These are phyloP conservation scores for Citeromyces hawaiiensis DNA, from an alignment of 1,139 yeast species.

Conservation along the genomic window DNA sequence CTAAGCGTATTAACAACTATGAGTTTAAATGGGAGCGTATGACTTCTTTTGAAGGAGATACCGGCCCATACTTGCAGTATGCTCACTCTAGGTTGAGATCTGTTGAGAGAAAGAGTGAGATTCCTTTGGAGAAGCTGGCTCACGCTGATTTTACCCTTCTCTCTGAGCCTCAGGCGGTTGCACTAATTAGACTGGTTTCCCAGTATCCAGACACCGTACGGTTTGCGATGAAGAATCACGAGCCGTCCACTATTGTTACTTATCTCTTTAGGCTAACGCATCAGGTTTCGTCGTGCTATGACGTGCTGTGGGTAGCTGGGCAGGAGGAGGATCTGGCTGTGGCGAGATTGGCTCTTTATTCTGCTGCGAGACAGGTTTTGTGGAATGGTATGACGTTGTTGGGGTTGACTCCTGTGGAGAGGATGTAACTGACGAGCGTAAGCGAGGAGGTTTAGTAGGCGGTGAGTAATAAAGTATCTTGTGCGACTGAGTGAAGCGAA, in stretches of 20 bases:
- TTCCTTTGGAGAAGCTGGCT: conserved; percentile 26
- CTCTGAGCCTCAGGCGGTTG: conserved; percentile 53
- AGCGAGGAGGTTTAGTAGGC: too few relatives aligned
- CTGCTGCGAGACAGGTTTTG: conserved; percentile 83
- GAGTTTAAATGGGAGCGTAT: conserved; percentile 97
- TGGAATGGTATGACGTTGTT: conserved; percentile 83
- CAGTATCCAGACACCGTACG: conserved; percentile 88
- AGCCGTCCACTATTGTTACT: conserved; percentile 92
- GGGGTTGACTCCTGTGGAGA: conserved; percentile 94
- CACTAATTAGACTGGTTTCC: conserved; percentile 65
- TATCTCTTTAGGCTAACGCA: conserved; percentile 88
- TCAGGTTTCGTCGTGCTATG: conserved; percentile 90
- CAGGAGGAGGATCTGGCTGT: conserved; percentile 79
- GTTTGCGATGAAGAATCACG: conserved; percentile 73
- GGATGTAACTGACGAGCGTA: conserved; percentile 53
- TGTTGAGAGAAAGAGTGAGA: conserved; percentile 72
- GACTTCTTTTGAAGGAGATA: conserved; percentile 98
- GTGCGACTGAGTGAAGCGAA: background rate
- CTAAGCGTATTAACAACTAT: conserved; percentile 93
- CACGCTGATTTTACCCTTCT: conserved; percentile 42
- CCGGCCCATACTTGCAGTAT: conserved; percentile 97
- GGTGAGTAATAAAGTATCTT: background rate
- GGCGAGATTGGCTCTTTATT: conserved; percentile 88
- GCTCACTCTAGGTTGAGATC: conserved; percentile 97
- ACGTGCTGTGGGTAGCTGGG: conserved; percentile 94